Conservation (phyloP, 108 stramenopile species). For the Aureococcus anophagefferens region DNA sequence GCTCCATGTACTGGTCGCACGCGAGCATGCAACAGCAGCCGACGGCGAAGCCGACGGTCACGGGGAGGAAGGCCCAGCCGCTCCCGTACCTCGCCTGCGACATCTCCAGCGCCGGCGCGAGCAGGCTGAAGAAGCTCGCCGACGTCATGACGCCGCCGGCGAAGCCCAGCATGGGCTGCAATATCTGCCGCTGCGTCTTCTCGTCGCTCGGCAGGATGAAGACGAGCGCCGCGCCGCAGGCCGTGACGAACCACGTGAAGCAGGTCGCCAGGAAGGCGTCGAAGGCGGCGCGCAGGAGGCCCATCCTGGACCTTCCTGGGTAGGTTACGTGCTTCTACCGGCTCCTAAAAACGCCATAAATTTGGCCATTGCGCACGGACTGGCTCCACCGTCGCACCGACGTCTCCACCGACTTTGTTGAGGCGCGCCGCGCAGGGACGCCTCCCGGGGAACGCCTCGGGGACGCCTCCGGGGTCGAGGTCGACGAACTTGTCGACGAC, state of each 20-base stretch:
- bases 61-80: slow-evolving; percentile 8
- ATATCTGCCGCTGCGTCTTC: background rate
- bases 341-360: too few relatives aligned
- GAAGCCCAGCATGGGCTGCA: slow-evolving; percentile 9
- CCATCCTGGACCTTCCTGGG: too few relatives aligned
- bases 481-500: too few relatives aligned
- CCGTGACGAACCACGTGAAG: slow-evolving; percentile 19
- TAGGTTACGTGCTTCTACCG: too few relatives aligned
- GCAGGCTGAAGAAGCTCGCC: slow-evolving; percentile 9
- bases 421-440: too few relatives aligned
- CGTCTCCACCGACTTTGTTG: too few relatives aligned
- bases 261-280: slow-evolving; percentile 11
- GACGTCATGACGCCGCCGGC: slow-evolving; percentile 13
- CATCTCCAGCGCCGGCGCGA: slow-evolving; percentile 12
- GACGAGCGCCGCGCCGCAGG: slow-evolving; percentile 7
- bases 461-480: too few relatives aligned
- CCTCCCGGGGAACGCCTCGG: too few relatives aligned
- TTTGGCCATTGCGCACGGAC: too few relatives aligned
- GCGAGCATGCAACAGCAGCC: background rate
- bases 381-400: too few relatives aligned
- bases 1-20: background rate
- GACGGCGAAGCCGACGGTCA: background rate
- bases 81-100: background rate
- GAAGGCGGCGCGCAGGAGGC: background rate
- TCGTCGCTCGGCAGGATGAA: slow-evolving; percentile 9